phyloP scores from a whole-genome alignment of 192 early-diverging fungal genomes.

The Helicostylum pulchrum region DNA sequence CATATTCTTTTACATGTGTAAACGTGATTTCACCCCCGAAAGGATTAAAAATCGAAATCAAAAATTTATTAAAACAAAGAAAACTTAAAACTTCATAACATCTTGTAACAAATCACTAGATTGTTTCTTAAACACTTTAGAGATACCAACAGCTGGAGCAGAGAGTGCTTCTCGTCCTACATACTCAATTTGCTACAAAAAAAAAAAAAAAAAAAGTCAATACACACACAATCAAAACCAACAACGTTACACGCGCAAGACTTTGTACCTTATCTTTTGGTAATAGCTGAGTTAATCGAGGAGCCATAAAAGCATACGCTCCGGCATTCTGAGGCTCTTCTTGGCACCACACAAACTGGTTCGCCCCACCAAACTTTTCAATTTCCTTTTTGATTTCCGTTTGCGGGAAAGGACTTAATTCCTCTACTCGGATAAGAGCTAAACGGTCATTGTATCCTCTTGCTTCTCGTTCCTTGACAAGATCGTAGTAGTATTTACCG shows the following conservation, averaged over 20 bases:
- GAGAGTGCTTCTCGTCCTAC: constrained; percentile 71
- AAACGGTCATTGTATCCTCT: constrained; percentile 57
- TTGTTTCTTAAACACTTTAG: constrained; percentile 65
- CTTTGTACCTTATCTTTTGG: constrained; percentile 43
- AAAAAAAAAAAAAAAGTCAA: neutral
- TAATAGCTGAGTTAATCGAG: constrained; percentile 74
- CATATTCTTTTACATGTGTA: too few relatives aligned
- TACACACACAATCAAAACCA: too few relatives aligned
- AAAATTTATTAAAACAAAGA: too few relatives aligned
- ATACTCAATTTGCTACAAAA: constrained; percentile 49
- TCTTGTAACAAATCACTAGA: constrained; percentile 39
- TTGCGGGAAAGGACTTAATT: constrained; percentile 88
- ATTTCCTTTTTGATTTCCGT: constrained; percentile 63
- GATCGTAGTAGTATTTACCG: constrained; percentile 93
- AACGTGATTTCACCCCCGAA: too few relatives aligned
- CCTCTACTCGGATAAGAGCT: constrained; percentile 86
- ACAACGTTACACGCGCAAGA: neutral
- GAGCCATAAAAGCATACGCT: constrained; percentile 83
- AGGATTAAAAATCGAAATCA: too few relatives aligned
- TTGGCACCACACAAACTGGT: constrained; percentile 69
- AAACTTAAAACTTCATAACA: constrained; percentile 9
- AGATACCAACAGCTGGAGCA: constrained; percentile 80
- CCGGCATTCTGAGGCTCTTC: constrained; percentile 97
- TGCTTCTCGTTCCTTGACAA: constrained; percentile 72
- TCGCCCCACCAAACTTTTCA: constrained; percentile 56